A percentile compares a stretch with the other conserved stretches of the same genome.
phyloP scores from a whole-genome alignment of 2,329 filamentous ascomycete genomes.

The Epichloe hybrida region DNA sequence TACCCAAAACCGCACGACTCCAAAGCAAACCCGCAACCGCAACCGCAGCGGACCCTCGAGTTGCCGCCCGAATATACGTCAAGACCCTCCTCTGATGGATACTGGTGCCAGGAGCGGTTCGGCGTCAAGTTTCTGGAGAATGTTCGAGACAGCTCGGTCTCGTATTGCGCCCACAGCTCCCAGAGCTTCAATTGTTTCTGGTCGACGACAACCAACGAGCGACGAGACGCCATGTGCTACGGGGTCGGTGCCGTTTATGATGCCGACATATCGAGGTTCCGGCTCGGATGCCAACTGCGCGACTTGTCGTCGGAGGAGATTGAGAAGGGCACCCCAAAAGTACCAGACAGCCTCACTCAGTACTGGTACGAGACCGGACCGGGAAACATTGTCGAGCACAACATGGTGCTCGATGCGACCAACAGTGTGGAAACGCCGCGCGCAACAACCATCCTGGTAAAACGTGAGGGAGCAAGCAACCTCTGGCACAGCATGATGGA shows the following conservation, averaged over 20 bases:
- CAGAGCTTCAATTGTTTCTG: slow-evolving; percentile 11
- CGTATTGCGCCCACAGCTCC: slow-evolving; percentile 12
- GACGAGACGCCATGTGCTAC: slow-evolving; percentile 4
- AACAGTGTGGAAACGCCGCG: neutral
- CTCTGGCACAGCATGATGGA: slow-evolving; percentile 23
- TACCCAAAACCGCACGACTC: neutral
- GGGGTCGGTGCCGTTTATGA: slow-evolving; percentile 3
- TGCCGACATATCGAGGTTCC: neutral
- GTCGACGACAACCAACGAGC: neutral
- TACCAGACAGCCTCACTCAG: slow-evolving; percentile 6
- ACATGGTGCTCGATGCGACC: slow-evolving; percentile 6
- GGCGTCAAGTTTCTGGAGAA: too few species aligned
- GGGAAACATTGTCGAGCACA: slow-evolving; percentile 10
- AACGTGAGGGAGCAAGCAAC: slow-evolving; percentile 20
- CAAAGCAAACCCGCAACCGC: too few species aligned
- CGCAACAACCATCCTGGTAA: slow-evolving; percentile 14
- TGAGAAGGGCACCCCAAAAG: neutral
- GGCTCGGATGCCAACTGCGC: neutral
- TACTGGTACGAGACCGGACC: slow-evolving; percentile 22
- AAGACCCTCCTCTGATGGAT: too few species aligned
- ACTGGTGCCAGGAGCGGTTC: too few species aligned
- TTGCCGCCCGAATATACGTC: too few species aligned
- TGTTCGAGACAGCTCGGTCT: slow-evolving; percentile 1
- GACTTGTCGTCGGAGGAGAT: slow-evolving; percentile 1
- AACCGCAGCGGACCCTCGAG: too few species aligned